phyloP scores from a whole-genome alignment of 129 eudicot species.

The Lactuca sativa region DNA sequence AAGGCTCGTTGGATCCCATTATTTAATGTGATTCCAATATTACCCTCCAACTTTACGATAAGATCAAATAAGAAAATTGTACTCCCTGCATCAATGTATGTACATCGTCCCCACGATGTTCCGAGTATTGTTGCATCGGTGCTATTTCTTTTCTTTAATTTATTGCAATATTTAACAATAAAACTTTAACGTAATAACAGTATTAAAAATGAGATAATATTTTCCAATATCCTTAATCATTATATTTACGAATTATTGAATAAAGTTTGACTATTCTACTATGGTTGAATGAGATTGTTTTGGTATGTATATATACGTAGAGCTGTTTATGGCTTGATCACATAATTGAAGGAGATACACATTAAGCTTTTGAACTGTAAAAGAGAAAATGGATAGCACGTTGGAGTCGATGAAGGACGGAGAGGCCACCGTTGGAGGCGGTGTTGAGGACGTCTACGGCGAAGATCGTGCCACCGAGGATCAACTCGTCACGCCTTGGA shows the following conservation, averaged over 20 bases:
- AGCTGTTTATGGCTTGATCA: slow-evolving; percentile 4
- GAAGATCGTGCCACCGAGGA: slow-evolving; percentile 87
- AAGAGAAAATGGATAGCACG: slow-evolving; percentile 44
- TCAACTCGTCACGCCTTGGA: slow-evolving; percentile 78
- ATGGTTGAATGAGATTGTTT: neutral
- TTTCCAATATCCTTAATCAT: neutral
- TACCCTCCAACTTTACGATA: neutral
- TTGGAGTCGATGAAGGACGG: slow-evolving; percentile 45
- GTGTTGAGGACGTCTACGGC: slow-evolving; percentile 78
- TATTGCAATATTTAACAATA: neutral
- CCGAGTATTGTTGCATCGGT: neutral
- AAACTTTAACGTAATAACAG: neutral
- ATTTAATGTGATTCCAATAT: neutral
- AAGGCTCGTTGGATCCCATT: neutral
- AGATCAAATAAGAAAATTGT: neutral
- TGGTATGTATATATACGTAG: slow-evolving; percentile 5
- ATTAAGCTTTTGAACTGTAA: neutral
- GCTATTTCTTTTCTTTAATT: neutral
- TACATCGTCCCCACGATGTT: neutral
- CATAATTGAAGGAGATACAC: neutral
- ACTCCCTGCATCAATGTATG: neutral
- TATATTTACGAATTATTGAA: neutral
- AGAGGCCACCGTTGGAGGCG: slow-evolving; percentile 53
- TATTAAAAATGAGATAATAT: too few relatives aligned
- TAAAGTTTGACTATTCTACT: neutral